Evolutionary conservation across 2,329 filamentous ascomycete genomes (phyloP).

Genomic region (Passalora sequoiae): DNA sequence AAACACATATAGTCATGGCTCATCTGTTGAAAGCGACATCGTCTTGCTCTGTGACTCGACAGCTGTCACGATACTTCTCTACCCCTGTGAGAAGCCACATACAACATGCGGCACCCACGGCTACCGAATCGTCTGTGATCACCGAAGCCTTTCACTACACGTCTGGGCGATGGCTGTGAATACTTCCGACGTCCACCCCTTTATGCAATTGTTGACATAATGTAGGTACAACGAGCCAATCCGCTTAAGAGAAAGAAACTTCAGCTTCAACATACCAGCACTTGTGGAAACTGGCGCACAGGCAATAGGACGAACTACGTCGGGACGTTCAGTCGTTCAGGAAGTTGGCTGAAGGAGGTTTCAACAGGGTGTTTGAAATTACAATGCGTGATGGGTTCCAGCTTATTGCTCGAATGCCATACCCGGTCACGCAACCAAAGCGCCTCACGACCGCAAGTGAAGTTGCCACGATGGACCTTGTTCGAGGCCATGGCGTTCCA

Average conservation of each 20-base stretch:
- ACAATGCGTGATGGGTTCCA: constrained; percentile 24
- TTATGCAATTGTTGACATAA: not conserved
- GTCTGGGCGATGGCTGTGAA: constrained; percentile 21
- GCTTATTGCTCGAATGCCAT: constrained; percentile 26
- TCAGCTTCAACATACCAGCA: constrained; percentile 15
- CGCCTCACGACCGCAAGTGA: constrained; percentile 24
- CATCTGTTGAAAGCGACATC: too few species aligned
- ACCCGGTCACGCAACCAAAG: constrained; percentile 20
- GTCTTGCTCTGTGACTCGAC: too few species aligned
- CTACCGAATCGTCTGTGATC: not conserved
- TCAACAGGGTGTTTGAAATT: constrained; percentile 23
- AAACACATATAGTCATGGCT: too few species aligned
- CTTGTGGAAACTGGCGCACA: constrained; percentile 11
- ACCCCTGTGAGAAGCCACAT: too few species aligned
- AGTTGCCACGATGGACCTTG: constrained; percentile 27
- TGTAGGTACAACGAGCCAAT: constrained; percentile 20
- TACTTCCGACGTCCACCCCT: not conserved
- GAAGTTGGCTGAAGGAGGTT: constrained; percentile 25
- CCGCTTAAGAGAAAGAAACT: constrained; percentile 15
- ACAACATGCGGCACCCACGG: too few species aligned
- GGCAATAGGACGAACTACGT: constrained; percentile 1
- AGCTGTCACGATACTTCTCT: too few species aligned
- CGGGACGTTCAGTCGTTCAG: constrained; percentile 13
- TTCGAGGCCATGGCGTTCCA: constrained; percentile 20
- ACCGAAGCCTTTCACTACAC: constrained; percentile 16